Percentiles rank a stretch among this genome's conserved stretches.
phyloP scores from a whole-genome alignment of 345 rosid genomes.

The Balakata baccata region DNA sequence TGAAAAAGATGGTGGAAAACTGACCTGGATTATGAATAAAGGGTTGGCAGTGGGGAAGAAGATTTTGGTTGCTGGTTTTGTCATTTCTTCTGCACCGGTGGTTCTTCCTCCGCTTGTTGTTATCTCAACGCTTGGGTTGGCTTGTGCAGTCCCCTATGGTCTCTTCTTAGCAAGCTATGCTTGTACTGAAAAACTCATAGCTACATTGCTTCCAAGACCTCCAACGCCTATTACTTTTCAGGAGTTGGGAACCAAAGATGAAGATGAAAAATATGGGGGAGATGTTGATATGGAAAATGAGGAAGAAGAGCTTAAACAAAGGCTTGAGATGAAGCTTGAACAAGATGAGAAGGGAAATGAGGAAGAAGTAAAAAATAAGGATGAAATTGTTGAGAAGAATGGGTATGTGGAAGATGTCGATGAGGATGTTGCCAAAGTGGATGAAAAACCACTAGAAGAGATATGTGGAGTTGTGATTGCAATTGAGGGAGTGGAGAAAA shows the following conservation, averaged over 20 bases:
- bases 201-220: constrained; percentile 51
- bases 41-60: constrained; percentile 53
- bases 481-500: constrained; percentile 17
- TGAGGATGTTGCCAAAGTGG: constrained; percentile 2
- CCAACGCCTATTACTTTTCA: constrained; percentile 11
- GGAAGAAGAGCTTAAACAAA: constrained; percentile 10
- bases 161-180: constrained; percentile 60
- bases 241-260: constrained; percentile 4
- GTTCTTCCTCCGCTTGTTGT: constrained; percentile 65
- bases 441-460: constrained; percentile 6
- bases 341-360: constrained; percentile 9
- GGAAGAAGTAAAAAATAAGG: neutral
- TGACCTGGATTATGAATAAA: constrained; percentile 49
- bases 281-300: constrained; percentile 9
- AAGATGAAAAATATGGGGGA: neutral
- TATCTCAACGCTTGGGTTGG: constrained; percentile 51
- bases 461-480: constrained; percentile 4
- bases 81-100: constrained; percentile 54
- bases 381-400: constrained; percentile 5
- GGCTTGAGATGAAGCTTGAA: constrained; percentile 26
- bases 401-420: neutral
- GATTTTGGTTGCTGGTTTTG: constrained; percentile 48
- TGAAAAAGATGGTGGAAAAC: constrained; percentile 27
- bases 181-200: constrained; percentile 69
- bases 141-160: constrained; percentile 59